phyloP scores from a whole-genome alignment of 2,329 filamentous ascomycete species.

The Aspergillus ibericus region DNA sequence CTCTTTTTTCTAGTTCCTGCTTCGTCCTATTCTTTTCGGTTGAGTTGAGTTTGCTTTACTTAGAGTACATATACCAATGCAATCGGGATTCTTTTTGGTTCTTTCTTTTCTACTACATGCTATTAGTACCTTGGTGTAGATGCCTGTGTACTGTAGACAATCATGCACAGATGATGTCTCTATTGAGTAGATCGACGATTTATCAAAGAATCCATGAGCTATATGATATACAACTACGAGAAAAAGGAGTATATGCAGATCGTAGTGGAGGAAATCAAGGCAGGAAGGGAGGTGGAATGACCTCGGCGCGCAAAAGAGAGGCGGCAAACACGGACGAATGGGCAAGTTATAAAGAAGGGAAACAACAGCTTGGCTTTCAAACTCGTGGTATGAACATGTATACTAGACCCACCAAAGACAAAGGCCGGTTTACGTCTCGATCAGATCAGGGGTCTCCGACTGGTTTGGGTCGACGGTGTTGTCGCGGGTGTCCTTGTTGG shows the following conservation, averaged over 20 bases:
- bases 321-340: neutral
- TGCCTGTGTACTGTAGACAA: neutral
- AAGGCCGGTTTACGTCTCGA: conserved; percentile 37
- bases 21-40: neutral
- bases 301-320: too few species aligned
- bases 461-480: conserved; percentile 33
- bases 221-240: conserved; percentile 18
- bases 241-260: conserved; percentile 17
- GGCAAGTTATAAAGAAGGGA: conserved; percentile 5
- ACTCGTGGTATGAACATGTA: conserved; percentile 11
- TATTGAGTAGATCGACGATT: too few species aligned
- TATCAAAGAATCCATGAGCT: too few species aligned
- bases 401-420: conserved; percentile 5
- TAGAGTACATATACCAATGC: neutral
- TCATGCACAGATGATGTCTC: neutral
- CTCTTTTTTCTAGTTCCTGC: neutral
- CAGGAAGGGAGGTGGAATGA: too few species aligned
- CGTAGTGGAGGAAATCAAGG: conserved; percentile 1
- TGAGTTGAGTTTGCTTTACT: neutral
- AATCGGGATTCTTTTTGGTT: neutral
- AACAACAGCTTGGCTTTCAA: conserved; percentile 9
- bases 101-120: neutral
- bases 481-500: conserved; percentile 51
- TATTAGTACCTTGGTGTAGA: neutral
- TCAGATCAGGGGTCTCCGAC: conserved; percentile 37